These are phyloP conservation scores for Ophiostoma himal-ulmi DNA, from an alignment of 2,329 filamentous ascomycete species.

Conservation along the genomic window DNA sequence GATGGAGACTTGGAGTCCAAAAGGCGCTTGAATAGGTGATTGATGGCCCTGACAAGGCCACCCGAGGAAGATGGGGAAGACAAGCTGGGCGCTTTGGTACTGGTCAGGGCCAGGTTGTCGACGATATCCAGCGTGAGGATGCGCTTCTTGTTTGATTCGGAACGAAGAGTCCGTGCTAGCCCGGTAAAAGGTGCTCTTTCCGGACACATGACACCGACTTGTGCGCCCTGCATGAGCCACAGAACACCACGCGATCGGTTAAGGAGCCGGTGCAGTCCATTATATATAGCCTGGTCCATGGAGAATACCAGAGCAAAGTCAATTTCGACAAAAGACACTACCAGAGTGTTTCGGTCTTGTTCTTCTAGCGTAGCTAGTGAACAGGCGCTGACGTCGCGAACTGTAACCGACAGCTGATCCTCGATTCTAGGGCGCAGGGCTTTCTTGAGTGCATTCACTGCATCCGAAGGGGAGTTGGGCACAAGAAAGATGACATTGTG, in stretches of 20 bases:
- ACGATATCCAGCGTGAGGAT: conserved; percentile 42
- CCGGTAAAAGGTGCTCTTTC: conserved; percentile 40
- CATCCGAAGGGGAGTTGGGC: conserved; percentile 15
- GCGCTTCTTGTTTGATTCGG: conserved; percentile 41
- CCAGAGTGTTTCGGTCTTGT: conserved; percentile 29
- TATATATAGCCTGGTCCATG: conserved; percentile 39
- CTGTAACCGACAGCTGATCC: not conserved
- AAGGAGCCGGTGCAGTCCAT: conserved; percentile 38
- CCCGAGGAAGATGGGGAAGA: not conserved
- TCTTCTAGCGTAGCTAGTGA: not conserved
- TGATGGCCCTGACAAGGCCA: not conserved
- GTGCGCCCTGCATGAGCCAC: conserved; percentile 44
- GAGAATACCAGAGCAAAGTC: conserved; percentile 34
- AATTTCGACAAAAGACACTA: conserved; percentile 45
- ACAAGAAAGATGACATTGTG: conserved; percentile 15
- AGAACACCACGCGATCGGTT: conserved; percentile 37
- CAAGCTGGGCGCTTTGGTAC: not conserved
- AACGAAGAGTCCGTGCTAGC: conserved; percentile 44
- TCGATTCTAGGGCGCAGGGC: not conserved
- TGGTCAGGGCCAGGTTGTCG: not conserved
- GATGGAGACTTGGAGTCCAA: conserved; percentile 20
- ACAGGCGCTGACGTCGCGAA: conserved; percentile 7
- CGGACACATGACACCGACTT: conserved; percentile 35
- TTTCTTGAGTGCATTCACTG: conserved; percentile 9
- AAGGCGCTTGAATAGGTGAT: not conserved